Percentiles rank a stretch among this genome's conserved stretches.
These are phyloP conservation scores for Coprinopsis sp. DNA, from an alignment of 768 basidiomycete genomes.

Conservation along the genomic window DNA sequence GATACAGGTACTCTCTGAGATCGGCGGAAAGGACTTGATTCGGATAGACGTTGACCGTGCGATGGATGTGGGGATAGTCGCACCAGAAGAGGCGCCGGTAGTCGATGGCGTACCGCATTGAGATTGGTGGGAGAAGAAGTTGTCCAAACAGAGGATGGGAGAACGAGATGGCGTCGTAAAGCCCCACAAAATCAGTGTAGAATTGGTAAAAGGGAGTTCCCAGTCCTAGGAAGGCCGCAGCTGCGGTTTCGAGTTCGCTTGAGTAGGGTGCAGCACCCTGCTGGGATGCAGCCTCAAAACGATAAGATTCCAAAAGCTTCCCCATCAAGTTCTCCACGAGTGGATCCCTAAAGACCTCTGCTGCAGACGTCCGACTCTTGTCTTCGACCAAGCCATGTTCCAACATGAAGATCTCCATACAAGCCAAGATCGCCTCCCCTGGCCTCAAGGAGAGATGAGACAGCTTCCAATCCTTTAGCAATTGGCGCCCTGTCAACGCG, in stretches of 20 bases:
- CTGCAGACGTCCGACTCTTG: conserved; percentile 30
- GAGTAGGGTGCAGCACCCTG: conserved; percentile 9
- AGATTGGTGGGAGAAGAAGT: conserved; percentile 70
- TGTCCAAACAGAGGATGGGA: conserved; percentile 70
- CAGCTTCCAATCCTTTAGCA: conserved; percentile 40
- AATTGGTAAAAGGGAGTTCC: conserved; percentile 87
- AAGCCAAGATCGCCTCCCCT: conserved; percentile 62
- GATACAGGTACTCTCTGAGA: conserved; percentile 63
- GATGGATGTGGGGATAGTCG: conserved; percentile 66
- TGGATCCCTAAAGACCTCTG: conserved; percentile 79
- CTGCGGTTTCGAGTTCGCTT: conserved; percentile 47
- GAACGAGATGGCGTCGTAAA: conserved; percentile 93
- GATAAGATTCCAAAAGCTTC: conserved; percentile 53
- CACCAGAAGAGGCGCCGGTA: conserved; percentile 83
- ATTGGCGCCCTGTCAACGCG: conserved; percentile 43
- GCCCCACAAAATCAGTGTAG: conserved; percentile 83
- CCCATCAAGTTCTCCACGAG: conserved; percentile 57
- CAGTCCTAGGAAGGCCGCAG: conserved; percentile 55
- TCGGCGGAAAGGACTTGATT: conserved; percentile 50
- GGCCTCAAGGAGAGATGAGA: conserved; percentile 39
- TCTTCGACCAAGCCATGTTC: conserved; percentile 71
- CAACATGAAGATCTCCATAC: conserved; percentile 96
- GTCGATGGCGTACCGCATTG: conserved; percentile 74
- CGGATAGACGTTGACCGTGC: conserved; percentile 49
- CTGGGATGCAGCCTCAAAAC: conserved; percentile 22